Conservation (phyloP, 1,284 basidiomycete genomes). For the Pseudozyma hubeiensis region DNA sequence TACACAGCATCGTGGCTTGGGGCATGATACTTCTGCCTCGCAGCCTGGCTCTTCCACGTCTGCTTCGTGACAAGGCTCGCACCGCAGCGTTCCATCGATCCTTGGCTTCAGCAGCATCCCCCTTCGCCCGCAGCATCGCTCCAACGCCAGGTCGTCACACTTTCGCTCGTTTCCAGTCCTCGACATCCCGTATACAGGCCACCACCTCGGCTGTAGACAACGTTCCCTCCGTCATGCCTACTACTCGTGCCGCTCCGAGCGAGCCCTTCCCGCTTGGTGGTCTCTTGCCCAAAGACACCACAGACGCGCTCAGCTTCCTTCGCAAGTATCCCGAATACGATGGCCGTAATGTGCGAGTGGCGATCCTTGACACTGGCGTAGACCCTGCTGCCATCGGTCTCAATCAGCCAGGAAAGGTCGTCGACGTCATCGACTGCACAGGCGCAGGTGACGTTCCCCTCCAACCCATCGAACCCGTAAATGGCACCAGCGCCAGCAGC, state of each 20-base stretch:
- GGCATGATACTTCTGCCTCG: slow-evolving; percentile 43
- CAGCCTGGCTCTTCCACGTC: slow-evolving; percentile 38
- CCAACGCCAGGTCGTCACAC: background rate
- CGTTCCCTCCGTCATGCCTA: slow-evolving; percentile 30
- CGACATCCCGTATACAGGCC: slow-evolving; percentile 1
- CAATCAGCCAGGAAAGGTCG: slow-evolving; percentile 64
- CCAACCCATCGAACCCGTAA: slow-evolving; percentile 40
- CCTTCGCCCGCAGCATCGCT: background rate
- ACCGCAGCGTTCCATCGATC: slow-evolving; percentile 15
- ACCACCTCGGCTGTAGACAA: slow-evolving; percentile 20
- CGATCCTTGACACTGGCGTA: slow-evolving; percentile 69
- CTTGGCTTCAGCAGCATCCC: slow-evolving; percentile 1
- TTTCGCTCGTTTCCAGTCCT: slow-evolving; percentile 6
- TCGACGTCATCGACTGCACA: slow-evolving; percentile 69
- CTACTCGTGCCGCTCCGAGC: slow-evolving; percentile 31
- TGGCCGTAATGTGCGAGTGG: slow-evolving; percentile 67
- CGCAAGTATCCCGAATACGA: slow-evolving; percentile 67
- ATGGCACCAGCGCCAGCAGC: slow-evolving; percentile 1
- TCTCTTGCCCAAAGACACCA: slow-evolving; percentile 68
- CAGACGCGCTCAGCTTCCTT: slow-evolving; percentile 64
- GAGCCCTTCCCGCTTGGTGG: slow-evolving; percentile 65
- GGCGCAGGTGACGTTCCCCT: slow-evolving; percentile 63
- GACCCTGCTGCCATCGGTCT: slow-evolving; percentile 69
- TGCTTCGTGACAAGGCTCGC: slow-evolving; percentile 40
- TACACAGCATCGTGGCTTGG: slow-evolving; percentile 20